Evolutionary conservation across 2,329 filamentous ascomycete genomes (phyloP).

Genomic region (Claviceps fusiformis): DNA sequence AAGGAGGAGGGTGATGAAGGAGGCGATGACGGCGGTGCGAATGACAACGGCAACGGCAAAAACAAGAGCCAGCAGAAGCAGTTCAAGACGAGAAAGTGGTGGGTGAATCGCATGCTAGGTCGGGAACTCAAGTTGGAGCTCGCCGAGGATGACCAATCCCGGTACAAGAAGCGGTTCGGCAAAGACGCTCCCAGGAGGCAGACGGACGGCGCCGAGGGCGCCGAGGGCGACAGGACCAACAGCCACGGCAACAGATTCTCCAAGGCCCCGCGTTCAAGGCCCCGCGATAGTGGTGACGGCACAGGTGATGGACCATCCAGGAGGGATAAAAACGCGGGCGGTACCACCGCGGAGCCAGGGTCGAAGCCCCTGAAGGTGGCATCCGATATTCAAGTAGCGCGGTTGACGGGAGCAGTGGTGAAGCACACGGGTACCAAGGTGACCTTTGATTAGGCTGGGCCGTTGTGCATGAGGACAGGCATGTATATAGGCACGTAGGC

Average conservation of each 20-base stretch:
- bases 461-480: not conserved
- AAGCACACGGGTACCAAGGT: conserved; percentile 67
- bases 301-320: conserved; percentile 12
- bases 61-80: conserved; percentile 26
- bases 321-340: not conserved
- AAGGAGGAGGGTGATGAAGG: conserved; percentile 31
- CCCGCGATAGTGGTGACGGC: conserved; percentile 10
- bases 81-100: conserved; percentile 57
- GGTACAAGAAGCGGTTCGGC: conserved; percentile 90
- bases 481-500: not conserved
- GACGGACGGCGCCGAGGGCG: conserved; percentile 8
- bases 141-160: conserved; percentile 74
- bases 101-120: conserved; percentile 73
- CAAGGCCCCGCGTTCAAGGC: conserved; percentile 25
- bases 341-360: conserved; percentile 8
- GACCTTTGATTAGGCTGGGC: conserved; percentile 52
- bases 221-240: conserved; percentile 9
- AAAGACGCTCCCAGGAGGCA: conserved; percentile 44
- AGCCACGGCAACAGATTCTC: conserved; percentile 6
- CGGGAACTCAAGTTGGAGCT: conserved; percentile 78
- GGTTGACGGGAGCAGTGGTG: conserved; percentile 68
- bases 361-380: conserved; percentile 27
- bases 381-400: conserved; percentile 37
- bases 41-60: conserved; percentile 15
- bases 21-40: conserved; percentile 13